Conservation (phyloP, 192 early-diverging fungal species). For the Coemansia furcata region DNA sequence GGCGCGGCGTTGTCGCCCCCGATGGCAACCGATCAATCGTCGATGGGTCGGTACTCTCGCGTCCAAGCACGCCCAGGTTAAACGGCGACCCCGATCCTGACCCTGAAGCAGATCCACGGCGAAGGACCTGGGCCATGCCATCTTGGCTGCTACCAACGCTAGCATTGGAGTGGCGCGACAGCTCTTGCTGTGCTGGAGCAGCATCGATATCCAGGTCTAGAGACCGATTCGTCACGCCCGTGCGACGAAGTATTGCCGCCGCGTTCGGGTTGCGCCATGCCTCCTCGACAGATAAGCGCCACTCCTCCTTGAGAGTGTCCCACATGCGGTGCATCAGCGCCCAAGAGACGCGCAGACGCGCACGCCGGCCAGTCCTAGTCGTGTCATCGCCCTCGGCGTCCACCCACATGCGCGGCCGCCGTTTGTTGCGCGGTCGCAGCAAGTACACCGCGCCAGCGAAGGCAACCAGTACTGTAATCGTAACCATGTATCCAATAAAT, state of each 20-base stretch:
- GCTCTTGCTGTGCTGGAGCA: slow-evolving; percentile 7
- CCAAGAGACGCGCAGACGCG: slow-evolving; percentile 48
- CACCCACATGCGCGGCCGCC: slow-evolving; percentile 51
- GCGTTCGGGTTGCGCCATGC: slow-evolving; percentile 54
- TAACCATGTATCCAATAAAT: slow-evolving; percentile 40
- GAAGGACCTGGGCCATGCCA: neutral
- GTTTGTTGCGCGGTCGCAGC: slow-evolving; percentile 46
- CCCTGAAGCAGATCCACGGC: slow-evolving; percentile 35
- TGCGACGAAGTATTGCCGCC: slow-evolving; percentile 46
- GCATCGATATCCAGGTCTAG: neutral
- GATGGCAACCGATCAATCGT: slow-evolving; percentile 33
- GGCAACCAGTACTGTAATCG: slow-evolving; percentile 26
- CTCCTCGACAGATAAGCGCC: slow-evolving; percentile 40
- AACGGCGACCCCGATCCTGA: slow-evolving; percentile 8
- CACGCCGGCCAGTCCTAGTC: slow-evolving; percentile 30
- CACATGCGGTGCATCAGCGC: slow-evolving; percentile 54
- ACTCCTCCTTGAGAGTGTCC: slow-evolving; percentile 51
- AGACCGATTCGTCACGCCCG: slow-evolving; percentile 30
- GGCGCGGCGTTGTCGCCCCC: slow-evolving; percentile 32
- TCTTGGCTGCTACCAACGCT: slow-evolving; percentile 18
- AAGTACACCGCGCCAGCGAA: slow-evolving; percentile 41
- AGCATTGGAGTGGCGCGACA: slow-evolving; percentile 10
- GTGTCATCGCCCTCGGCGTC: slow-evolving; percentile 40
- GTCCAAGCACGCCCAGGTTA: slow-evolving; percentile 21
- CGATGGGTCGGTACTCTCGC: slow-evolving; percentile 40